Percentiles rank a stretch among this genome's conserved stretches.
Conservation (phyloP, 2,329 filamentous ascomycete species). For the Aspergillus alliaceus region DNA sequence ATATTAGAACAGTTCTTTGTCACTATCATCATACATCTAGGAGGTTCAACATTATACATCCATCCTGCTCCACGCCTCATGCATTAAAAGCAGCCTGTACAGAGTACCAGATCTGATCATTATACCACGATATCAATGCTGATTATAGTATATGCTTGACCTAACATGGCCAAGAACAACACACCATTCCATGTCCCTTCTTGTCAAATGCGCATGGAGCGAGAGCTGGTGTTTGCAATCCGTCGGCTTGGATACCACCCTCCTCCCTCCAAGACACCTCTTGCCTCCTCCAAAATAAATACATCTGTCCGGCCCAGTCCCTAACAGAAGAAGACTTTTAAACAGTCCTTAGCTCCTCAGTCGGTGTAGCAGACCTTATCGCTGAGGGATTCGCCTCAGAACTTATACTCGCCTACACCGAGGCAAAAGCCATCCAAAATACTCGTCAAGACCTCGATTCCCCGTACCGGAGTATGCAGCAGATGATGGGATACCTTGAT, state of each 20-base stretch:
- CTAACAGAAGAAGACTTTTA: slow-evolving; percentile 29
- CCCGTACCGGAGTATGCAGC: slow-evolving; percentile 18
- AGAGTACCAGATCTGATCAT: no score
- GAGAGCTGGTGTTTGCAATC: no score
- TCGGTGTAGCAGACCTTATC: slow-evolving; percentile 34
- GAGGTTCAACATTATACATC: no score
- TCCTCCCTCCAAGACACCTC: slow-evolving; percentile 3
- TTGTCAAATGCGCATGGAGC: no score
- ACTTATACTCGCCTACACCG: slow-evolving; percentile 35
- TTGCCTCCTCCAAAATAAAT: slow-evolving; percentile 17
- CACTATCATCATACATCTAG: no score
- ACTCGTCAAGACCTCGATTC: slow-evolving; percentile 12
- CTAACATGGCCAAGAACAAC: no score
- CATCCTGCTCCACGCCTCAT: no score
- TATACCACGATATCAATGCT: no score
- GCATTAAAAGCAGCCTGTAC: no score
- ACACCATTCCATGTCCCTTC: no score
- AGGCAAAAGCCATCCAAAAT: slow-evolving; percentile 23
- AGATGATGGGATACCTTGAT: slow-evolving; percentile 18
- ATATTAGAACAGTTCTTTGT: no score
- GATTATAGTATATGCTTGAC: no score
- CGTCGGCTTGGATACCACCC: slow-evolving; percentile 13
- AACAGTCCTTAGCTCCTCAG: slow-evolving; percentile 27
- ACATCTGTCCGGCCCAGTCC: neutral
- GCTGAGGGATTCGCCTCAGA: slow-evolving; percentile 35